Base-by-base conservation (phyloP, 306 rosid species). In the Acacia melanoxylon region DNA sequence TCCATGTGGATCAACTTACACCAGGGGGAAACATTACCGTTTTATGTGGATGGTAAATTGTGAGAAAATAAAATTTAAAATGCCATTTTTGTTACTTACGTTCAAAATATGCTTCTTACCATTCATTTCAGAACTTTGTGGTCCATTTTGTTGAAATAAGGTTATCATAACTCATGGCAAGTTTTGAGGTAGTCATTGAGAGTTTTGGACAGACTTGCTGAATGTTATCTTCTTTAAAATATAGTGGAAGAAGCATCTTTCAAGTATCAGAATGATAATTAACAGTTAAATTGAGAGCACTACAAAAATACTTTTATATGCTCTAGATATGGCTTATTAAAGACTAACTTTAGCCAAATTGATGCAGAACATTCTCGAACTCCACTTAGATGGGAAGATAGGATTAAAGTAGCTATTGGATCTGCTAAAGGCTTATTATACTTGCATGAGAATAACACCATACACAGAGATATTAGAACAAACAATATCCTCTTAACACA, bases 401-500 rank as follows among this genome's bases (percentile, higher is more conserved):
- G 97, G 84, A 89, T 95, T 80, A 91, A 87, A 49, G 80, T 93
- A 76, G 97, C 97, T 20, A 80, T 74, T 10, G 97, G 95, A 86
- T 91, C 87, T 45, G 97, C 98, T 61, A 91, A 80, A 75, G 98
- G 97, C 25, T 86, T 95, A 63, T 86, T 77, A 52, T 91, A 95
- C 85, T 88, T 94, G 41, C 98, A 95, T 80, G 65, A 71, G 22
- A 95, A 89, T 84, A 89, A 80, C 81, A 90, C 93, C 72, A 87
- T 95, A 76, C 98, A 95, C 80, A 90, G 97, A 89, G 98, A 95
- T 68, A 86, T 92, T 84, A 90, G 95, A 78, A 92, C 95, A 78
- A 91, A 86, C 76, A 95, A 95, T 83, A 93, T 95, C 87, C 97
- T 95, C 31, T 77, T 95, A 29, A 93, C 97, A 22, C 97, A 93